phyloP scores from a whole-genome alignment of 2,329 filamentous ascomycete species.

The Cytospora mali region DNA sequence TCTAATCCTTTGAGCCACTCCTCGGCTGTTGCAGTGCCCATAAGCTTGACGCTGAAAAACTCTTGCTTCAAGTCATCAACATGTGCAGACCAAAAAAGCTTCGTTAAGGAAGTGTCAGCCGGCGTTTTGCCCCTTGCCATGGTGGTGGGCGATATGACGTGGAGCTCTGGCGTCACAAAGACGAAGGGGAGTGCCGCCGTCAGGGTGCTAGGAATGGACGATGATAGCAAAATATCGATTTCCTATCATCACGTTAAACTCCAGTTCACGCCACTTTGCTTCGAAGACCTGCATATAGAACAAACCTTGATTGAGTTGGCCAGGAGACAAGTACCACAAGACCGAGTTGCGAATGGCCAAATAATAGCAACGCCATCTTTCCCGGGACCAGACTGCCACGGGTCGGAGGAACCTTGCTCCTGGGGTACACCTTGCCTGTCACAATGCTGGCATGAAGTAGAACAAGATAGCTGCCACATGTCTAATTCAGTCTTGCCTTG shows the following conservation, averaged over 20 bases:
- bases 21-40: constrained; percentile 69
- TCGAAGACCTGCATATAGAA: constrained; percentile 1
- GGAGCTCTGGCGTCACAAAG: constrained; percentile 62
- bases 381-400: constrained; percentile 65
- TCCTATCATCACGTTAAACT: constrained; percentile 56
- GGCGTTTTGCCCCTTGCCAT: constrained; percentile 55
- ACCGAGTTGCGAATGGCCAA: constrained; percentile 71
- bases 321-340: constrained; percentile 68
- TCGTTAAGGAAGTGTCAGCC: constrained; percentile 57
- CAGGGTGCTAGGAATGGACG: constrained; percentile 60
- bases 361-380: constrained; percentile 61
- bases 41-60: constrained; percentile 63
- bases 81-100: constrained; percentile 66
- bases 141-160: constrained; percentile 60
- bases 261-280: background rate
- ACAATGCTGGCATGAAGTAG: constrained; percentile 70
- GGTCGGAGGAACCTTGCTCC: constrained; percentile 39
- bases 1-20: constrained; percentile 81
- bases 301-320: constrained; percentile 65
- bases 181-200: constrained; percentile 71
- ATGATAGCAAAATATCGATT: constrained; percentile 67
- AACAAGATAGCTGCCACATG: constrained; percentile 74
- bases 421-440: constrained; percentile 41
- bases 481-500: constrained; percentile 66
- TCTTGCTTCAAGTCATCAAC: constrained; percentile 64